Base-by-base conservation (phyloP, 495 filamentous ascomycete species). In the Penicillium coprophilum region DNA sequence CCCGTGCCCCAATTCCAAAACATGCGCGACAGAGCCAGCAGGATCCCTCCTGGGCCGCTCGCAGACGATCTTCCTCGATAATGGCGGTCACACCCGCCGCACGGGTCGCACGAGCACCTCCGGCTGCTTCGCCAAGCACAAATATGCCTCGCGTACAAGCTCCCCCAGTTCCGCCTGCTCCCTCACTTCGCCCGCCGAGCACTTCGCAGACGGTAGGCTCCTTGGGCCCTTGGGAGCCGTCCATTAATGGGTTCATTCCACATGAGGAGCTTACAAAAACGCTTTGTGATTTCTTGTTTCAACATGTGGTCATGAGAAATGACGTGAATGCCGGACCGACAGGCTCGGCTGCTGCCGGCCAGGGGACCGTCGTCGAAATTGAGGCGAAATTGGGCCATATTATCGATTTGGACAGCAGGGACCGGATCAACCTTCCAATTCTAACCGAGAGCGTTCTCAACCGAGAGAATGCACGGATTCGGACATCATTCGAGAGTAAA, bases 341-440 rank as follows among this genome's bases (percentile, higher is more conserved):
- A 13, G 79, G 76, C 27, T 71, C 73, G 27, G 78, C 80, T 56
- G 71, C 82, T 5, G 59, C 59, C 9, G 79, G 80, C 23, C 82
- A 87, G 50, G 85, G 82, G 5, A 80, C 88, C n/a, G 80, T 90
- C 53, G 80, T 96, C 38, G 92, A 97, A 70, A 88, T 97, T 53
- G 92, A 97, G 72, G 92, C 91, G 9, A 97, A 96, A 68, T 69
- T 97, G 17, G 93, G 93, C 47, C 85, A 82, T 40, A 70, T 96
- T 15, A 81, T 96, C 39, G 85, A 92, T 62, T 85, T 80, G 68
- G 79, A 81, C 55, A 85, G 82, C 2, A 80, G 85, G 48, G 78
- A 86, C n/a, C 80, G 91, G 34, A 71, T 93, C 36, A 68, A 69
- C 3, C 65, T 93, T 19, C 84, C 85, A 7, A 75, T 94, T 10